These are phyloP conservation scores for Grifola frondosa DNA, from an alignment of 1,284 basidiomycete species.

Conservation along the genomic window DNA sequence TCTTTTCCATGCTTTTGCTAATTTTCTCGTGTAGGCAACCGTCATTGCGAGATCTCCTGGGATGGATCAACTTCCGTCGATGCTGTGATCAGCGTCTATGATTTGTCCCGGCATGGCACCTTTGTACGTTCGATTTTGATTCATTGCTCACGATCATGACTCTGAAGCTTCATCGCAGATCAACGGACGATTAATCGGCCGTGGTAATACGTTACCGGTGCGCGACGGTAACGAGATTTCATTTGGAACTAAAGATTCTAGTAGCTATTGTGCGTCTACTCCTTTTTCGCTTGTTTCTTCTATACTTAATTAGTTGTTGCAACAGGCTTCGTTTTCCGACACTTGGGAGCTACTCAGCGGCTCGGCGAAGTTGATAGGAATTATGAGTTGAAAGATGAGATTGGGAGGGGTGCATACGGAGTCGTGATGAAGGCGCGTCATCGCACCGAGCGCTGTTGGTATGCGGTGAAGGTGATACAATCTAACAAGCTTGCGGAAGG, in stretches of 20 bases:
- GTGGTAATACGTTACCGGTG: constrained; percentile 55
- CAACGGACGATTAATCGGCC: constrained; percentile 67
- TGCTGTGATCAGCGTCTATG: constrained; percentile 64
- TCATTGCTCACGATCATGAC: constrained; percentile 5
- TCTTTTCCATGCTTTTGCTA: no score
- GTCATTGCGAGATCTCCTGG: constrained; percentile 66
- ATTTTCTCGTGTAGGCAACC: no score
- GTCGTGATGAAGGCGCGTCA: constrained; percentile 72
- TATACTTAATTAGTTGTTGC: background rate
- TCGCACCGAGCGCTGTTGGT: constrained; percentile 58
- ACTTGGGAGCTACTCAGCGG: constrained; percentile 49
- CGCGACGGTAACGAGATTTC: constrained; percentile 81
- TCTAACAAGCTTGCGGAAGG: constrained; percentile 36
- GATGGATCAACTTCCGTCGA: constrained; percentile 53
- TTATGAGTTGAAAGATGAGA: constrained; percentile 65
- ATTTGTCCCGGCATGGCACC: constrained; percentile 80
- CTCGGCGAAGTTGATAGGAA: constrained; percentile 53
- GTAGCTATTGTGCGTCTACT: constrained; percentile 54
- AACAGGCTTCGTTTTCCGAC: constrained; percentile 51
- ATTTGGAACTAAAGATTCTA: constrained; percentile 64
- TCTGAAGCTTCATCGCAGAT: constrained; percentile 49
- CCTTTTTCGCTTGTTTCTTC: background rate
- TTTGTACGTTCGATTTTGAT: constrained; percentile 56
- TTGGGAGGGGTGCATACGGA: constrained; percentile 82
- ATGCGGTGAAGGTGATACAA: constrained; percentile 78